A percentile compares a stretch with the other conserved stretches of the same genome.
Evolutionary conservation across 176 grass and related monocot genomes (phyloP).

Genomic region (Poa pratensis): DNA sequence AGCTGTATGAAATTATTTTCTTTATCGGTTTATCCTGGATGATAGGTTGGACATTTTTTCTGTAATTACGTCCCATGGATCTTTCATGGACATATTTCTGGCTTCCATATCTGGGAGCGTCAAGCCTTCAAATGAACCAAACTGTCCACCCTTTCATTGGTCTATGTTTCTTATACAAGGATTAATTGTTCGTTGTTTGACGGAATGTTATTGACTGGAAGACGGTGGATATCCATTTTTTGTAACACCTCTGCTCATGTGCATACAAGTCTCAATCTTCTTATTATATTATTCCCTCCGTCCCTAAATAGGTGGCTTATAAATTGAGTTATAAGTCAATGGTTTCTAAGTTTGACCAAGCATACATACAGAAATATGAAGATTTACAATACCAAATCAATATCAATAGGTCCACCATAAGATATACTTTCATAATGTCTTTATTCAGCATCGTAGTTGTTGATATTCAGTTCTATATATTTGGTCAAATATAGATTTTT

Average conservation of each 20-base stretch:
- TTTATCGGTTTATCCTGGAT: slow-evolving; percentile 7
- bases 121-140: slow-evolving; percentile 5
- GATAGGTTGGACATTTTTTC: neutral
- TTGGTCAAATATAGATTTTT: no score
- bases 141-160: neutral
- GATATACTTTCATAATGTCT: no score
- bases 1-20: neutral
- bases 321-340: no score
- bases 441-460: no score
- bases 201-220: slow-evolving; percentile 4
- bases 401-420: no score
- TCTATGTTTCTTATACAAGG: neutral
- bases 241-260: neutral
- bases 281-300: neutral
- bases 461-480: no score
- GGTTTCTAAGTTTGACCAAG: no score
- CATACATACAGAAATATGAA: no score
- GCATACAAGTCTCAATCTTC: slow-evolving; percentile 2
- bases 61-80: neutral
- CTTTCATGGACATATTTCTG: neutral
- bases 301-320: no score
- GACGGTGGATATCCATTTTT: neutral
- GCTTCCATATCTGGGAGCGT: neutral
- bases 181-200: neutral
- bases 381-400: no score